phyloP scores from a whole-genome alignment of 2,329 filamentous ascomycete genomes.

The Torrubiellomyces zombiae region DNA sequence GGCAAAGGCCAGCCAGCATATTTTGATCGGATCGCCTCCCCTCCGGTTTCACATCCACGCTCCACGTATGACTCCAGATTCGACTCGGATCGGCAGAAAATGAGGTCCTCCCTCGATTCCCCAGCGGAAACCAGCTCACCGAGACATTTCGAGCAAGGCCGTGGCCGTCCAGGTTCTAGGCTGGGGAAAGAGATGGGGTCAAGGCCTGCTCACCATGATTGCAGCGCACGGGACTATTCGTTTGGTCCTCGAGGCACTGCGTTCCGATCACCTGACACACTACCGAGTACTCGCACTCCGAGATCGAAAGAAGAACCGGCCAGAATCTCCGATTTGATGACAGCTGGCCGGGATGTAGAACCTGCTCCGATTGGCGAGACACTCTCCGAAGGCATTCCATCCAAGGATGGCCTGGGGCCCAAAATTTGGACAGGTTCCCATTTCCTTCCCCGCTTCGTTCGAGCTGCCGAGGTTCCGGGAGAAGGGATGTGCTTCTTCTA shows the following conservation, averaged over 20 bases:
- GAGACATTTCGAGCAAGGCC: constrained; percentile 23
- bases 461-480: constrained; percentile 51
- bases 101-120: constrained; percentile 13
- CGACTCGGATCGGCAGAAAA: constrained; percentile 22
- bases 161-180: constrained; percentile 16
- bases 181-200: constrained; percentile 19
- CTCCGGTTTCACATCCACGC: constrained; percentile 25
- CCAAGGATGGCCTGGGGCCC: constrained; percentile 45
- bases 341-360: no score
- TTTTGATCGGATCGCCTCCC: constrained; percentile 24
- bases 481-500: constrained; percentile 76
- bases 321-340: no score
- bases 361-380: constrained; percentile 12
- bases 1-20: constrained; percentile 28
- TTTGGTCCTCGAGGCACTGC: constrained; percentile 22
- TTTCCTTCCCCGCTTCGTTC: constrained; percentile 49
- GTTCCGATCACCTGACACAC: constrained; percentile 17
- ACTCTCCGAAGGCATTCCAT: constrained; percentile 25
- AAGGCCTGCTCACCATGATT: constrained; percentile 24
- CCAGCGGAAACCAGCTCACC: constrained; percentile 29
- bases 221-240: constrained; percentile 26
- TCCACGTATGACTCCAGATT: constrained; percentile 28
- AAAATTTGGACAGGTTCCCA: constrained; percentile 56
- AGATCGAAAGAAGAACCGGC: constrained; percentile 15
- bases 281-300: constrained; percentile 20